A percentile compares a stretch with the other conserved stretches of the same genome.
Evolutionary conservation across 441 rosid species (phyloP).

Genomic region (Daphne laureola): DNA sequence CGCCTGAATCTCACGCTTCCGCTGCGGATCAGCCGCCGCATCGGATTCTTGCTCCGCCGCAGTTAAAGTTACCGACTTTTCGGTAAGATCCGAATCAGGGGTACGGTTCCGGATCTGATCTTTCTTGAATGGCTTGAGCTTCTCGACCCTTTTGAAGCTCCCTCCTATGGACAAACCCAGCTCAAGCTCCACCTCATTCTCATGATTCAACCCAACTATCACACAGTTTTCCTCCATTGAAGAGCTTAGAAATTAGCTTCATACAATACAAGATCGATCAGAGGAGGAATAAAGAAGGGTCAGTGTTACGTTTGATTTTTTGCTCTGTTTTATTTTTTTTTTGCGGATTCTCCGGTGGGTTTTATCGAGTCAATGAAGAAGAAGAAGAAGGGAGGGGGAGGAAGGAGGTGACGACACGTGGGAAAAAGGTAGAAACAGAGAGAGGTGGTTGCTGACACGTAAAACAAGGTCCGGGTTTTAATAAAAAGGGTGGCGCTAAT

Average conservation of each 20-base stretch:
- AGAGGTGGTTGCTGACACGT: slow-evolving; percentile 27
- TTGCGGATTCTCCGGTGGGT: slow-evolving; percentile 11
- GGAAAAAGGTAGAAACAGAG: slow-evolving; percentile 13
- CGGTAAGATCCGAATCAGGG: neutral
- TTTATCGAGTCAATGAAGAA: slow-evolving; percentile 7
- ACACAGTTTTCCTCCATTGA: slow-evolving; percentile 16
- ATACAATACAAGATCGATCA: neutral
- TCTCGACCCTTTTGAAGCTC: slow-evolving; percentile 25
- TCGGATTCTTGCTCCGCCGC: neutral
- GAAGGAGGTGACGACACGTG: slow-evolving; percentile 28
- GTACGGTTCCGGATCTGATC: neutral
- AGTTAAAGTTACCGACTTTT: neutral
- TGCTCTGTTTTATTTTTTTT: neutral
- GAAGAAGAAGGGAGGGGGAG: slow-evolving; percentile 1
- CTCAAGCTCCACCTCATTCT: slow-evolving; percentile 47
- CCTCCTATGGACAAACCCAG: slow-evolving; percentile 54
- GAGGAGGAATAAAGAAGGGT: neutral
- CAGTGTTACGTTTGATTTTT: neutral
- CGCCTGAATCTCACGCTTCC: slow-evolving; percentile 29
- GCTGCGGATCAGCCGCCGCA: slow-evolving; percentile 11
- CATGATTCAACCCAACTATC: slow-evolving; percentile 24
- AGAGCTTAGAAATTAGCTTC: slow-evolving; percentile 9
- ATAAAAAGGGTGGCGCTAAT: slow-evolving; percentile 18
- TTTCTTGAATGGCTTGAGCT: slow-evolving; percentile 14
- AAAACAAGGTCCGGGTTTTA: slow-evolving; percentile 11